These are phyloP conservation scores for Alternaria metachromatica DNA, from an alignment of 2,329 filamentous ascomycete species.

Conservation along the genomic window DNA sequence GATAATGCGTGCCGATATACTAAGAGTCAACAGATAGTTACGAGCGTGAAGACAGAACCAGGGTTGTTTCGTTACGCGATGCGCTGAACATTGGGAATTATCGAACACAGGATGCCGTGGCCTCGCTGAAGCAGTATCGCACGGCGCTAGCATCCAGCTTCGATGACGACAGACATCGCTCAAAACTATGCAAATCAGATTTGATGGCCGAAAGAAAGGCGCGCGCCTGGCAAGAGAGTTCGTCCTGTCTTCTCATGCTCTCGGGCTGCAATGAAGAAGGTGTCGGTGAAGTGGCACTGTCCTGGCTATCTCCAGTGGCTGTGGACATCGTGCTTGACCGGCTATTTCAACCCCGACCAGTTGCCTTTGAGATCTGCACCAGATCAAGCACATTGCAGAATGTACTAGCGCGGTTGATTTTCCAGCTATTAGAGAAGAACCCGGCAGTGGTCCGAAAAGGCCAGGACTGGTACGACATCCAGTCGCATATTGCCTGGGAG, in stretches of 20 bases:
- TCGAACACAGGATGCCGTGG: not conserved
- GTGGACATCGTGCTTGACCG: slow-evolving; percentile 6
- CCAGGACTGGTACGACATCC: slow-evolving; percentile 6
- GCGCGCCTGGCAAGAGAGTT: not conserved
- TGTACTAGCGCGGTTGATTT: not conserved
- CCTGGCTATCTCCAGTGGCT: slow-evolving; percentile 11
- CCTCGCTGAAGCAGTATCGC: not conserved
- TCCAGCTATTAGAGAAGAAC: slow-evolving; percentile 8
- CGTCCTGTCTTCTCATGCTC: slow-evolving; percentile 1
- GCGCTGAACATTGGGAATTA: not conserved
- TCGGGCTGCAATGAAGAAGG: slow-evolving; percentile 8
- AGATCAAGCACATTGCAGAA: not conserved
- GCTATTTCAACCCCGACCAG: not conserved
- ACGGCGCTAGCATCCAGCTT: not conserved
- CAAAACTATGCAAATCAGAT: not conserved
- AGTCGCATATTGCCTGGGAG: not conserved
- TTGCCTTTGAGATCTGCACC: slow-evolving; percentile 4
- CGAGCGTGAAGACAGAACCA: not conserved
- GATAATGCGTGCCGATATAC: not conserved
- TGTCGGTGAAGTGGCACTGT: not conserved
- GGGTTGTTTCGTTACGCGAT: not conserved
- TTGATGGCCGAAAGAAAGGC: not conserved
- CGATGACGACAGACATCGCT: not conserved
- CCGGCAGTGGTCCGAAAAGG: slow-evolving; percentile 3
- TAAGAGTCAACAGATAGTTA: not conserved